A percentile compares a stretch with the other conserved stretches of the same genome.
phyloP scores from a whole-genome alignment of 2,329 filamentous ascomycete species.

The Shiraia sp. region DNA sequence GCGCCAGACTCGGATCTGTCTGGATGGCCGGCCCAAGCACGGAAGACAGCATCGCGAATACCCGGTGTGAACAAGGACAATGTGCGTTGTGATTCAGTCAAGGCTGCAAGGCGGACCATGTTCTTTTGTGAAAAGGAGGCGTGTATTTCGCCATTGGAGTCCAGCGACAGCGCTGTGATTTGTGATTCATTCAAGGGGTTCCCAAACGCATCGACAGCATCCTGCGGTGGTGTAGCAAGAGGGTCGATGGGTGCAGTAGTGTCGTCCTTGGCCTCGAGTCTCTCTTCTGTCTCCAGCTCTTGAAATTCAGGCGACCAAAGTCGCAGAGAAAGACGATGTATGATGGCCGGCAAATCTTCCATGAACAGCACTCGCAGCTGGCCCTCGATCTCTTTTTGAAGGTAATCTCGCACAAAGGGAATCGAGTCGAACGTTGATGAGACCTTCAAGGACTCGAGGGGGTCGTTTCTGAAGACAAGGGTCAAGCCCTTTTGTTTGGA shows the following conservation, averaged over 20 bases:
- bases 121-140: conserved; percentile 96
- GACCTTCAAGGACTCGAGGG: conserved; percentile 95
- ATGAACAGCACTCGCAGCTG: conserved; percentile 94
- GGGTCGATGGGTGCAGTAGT: conserved; percentile 70
- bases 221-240: conserved; percentile 77
- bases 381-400: conserved; percentile 93
- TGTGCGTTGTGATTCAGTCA: conserved; percentile 88
- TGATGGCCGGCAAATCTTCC: conserved; percentile 96
- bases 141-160: conserved; percentile 79
- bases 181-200: conserved; percentile 75
- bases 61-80: conserved; percentile 88
- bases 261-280: conserved; percentile 54
- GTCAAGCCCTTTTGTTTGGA: conserved; percentile 97
- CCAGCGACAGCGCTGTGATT: conserved; percentile 76
- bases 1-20: conserved; percentile 66
- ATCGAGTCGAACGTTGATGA: conserved; percentile 99
- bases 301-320: conserved; percentile 89
- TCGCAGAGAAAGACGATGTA: conserved; percentile 85
- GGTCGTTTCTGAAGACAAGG: conserved; percentile 96
- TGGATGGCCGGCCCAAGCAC: conserved; percentile 82
- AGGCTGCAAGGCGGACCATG: conserved; percentile 75
- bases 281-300: conserved; percentile 64
- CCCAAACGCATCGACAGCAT: conserved; percentile 79
- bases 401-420: conserved; percentile 94
- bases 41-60: conserved; percentile 87